Evolutionary conservation across 768 basidiomycete genomes (phyloP).

Genomic region (Leucosporidium creatinivorum): DNA sequence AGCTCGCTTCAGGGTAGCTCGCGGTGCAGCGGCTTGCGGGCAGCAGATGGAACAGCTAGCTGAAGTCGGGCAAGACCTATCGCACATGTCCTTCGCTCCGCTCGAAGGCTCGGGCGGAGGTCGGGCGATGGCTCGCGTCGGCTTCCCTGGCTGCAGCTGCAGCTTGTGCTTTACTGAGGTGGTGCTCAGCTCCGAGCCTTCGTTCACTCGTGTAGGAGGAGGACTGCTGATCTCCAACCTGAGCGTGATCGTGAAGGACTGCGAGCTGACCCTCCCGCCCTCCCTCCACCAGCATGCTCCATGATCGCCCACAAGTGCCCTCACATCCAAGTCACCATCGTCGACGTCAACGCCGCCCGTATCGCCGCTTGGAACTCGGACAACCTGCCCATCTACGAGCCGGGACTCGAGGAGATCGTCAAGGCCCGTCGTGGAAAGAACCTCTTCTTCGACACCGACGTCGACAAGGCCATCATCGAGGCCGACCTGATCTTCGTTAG

Average conservation of each 20-base stretch:
- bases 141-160: too few species aligned
- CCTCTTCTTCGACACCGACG: conserved; percentile 93
- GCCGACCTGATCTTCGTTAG: conserved; percentile 98
- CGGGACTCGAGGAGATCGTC: conserved; percentile 87
- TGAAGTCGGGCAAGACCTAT: too few species aligned
- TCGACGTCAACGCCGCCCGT: conserved; percentile 89
- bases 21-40: too few species aligned
- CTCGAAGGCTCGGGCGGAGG: too few species aligned
- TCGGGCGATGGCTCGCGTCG: too few species aligned
- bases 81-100: too few species aligned
- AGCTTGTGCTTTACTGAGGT: too few species aligned
- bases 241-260: not conserved
- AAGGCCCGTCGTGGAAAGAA: conserved; percentile 81
- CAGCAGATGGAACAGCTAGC: too few species aligned
- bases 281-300: conserved; percentile 29
- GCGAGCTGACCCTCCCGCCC: not conserved
- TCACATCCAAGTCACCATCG: conserved; percentile 89
- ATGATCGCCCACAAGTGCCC: conserved; percentile 40
- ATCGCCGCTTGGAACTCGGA: conserved; percentile 89
- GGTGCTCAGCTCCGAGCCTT: too few species aligned
- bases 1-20: too few species aligned
- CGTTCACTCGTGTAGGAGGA: too few species aligned
- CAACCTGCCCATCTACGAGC: conserved; percentile 91
- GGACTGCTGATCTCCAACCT: too few species aligned
- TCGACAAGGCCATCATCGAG: conserved; percentile 74